A percentile compares a stretch with the other conserved stretches of the same genome.
Evolutionary conservation across 2,329 filamentous ascomycete genomes (phyloP).

Genomic region (Tolypocladium guangdongense): DNA sequence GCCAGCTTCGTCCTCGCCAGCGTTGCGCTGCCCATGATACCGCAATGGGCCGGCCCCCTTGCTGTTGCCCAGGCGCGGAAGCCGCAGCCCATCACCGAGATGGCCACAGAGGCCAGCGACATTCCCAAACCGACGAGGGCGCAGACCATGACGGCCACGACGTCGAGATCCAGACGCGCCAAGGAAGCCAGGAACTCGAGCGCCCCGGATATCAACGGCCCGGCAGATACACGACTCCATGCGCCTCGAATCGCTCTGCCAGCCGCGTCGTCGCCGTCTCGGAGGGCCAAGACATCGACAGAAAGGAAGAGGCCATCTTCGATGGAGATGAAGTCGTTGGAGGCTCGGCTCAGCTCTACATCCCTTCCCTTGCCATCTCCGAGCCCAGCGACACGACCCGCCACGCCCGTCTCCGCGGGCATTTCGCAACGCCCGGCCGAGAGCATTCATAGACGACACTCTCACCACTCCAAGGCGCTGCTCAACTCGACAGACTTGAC

Average conservation of each 20-base stretch:
- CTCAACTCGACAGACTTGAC: slow-evolving; percentile 53
- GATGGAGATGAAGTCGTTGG: slow-evolving; percentile 41
- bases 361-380: slow-evolving; percentile 55
- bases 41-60: slow-evolving; percentile 68
- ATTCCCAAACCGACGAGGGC: slow-evolving; percentile 48
- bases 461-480: slow-evolving; percentile 46
- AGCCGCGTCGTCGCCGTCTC: slow-evolving; percentile 10
- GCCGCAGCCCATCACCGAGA: slow-evolving; percentile 38
- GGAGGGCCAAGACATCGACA: slow-evolving; percentile 19
- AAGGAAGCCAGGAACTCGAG: slow-evolving; percentile 36
- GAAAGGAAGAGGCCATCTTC: slow-evolving; percentile 32
- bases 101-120: slow-evolving; percentile 23
- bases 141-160: slow-evolving; percentile 50
- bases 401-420: slow-evolving; percentile 47
- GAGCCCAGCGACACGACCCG: slow-evolving; percentile 37
- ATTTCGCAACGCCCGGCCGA: slow-evolving; percentile 34
- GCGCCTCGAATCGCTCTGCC: slow-evolving; percentile 13
- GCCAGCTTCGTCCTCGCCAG: slow-evolving; percentile 72
- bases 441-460: slow-evolving; percentile 44
- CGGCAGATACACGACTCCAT: slow-evolving; percentile 15
- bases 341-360: slow-evolving; percentile 56
- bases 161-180: slow-evolving; percentile 36
- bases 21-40: slow-evolving; percentile 62
- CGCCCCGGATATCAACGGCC: slow-evolving; percentile 26
- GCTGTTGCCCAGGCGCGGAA: slow-evolving; percentile 74